Conservation (phyloP, 495 filamentous ascomycete genomes). For the Cercophora scortea region DNA sequence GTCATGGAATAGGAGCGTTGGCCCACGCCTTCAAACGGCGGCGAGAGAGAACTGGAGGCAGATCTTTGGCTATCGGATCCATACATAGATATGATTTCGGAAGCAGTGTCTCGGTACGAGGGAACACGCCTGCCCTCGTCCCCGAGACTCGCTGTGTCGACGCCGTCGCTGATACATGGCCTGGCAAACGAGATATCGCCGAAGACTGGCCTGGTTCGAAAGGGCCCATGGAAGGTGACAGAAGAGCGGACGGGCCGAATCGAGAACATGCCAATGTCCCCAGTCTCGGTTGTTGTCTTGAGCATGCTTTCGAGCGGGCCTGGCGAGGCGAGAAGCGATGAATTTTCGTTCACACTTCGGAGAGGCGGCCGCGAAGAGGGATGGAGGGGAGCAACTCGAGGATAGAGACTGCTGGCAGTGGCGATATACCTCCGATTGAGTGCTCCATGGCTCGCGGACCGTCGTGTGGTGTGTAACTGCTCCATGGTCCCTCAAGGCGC, state of each 20-base stretch:
- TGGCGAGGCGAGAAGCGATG: conserved; percentile 31
- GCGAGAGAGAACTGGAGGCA: conserved; percentile 26
- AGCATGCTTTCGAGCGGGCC: conserved; percentile 54
- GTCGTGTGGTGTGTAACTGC: conserved; percentile 22
- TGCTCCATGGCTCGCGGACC: conserved; percentile 36
- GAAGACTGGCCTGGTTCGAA: conserved; percentile 2
- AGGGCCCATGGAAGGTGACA: conserved; percentile 11
- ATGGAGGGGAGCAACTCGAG: conserved; percentile 5
- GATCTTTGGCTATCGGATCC: conserved; percentile 38
- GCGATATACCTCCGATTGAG: conserved; percentile 24
- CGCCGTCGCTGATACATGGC: neutral
- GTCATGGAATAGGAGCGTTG: conserved; percentile 54
- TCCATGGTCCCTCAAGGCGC: conserved; percentile 21
- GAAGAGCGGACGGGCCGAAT: conserved; percentile 43
- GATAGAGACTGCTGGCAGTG: conserved; percentile 10
- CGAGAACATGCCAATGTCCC: conserved; percentile 56
- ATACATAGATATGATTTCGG: conserved; percentile 42
- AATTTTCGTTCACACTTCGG: conserved; percentile 28
- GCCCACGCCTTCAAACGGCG: conserved; percentile 29
- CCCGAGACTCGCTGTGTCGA: conserved; percentile 1
- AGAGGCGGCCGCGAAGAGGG: conserved; percentile 21
- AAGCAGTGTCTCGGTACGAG: conserved; percentile 35
- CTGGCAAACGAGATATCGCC: neutral
- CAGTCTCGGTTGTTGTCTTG: conserved; percentile 61
- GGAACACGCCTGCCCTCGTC: conserved; percentile 28